Evolutionary conservation across 2,329 filamentous ascomycete species (phyloP), one percentile per base, ranked within the genome.

Genomic region (Diplocarpon mali): DNA sequence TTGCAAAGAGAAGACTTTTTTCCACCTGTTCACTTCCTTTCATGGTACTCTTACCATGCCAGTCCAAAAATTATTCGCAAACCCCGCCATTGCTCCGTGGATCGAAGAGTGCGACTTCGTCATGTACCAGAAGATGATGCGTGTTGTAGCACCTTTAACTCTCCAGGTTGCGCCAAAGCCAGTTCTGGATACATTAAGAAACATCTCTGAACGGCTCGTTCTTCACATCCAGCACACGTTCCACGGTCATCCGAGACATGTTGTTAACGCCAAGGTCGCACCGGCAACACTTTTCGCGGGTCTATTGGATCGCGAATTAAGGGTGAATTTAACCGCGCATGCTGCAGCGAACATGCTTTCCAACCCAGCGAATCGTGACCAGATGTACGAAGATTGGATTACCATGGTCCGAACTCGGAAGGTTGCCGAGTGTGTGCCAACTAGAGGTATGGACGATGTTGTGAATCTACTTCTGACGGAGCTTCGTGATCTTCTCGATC

Each of bases 71-170:
- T 69, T 98, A 2, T 83, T 98, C 57, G 80, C 80, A 12, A 79
- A 94, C 58, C 79, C 83, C 2, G 80, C 80, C 44, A 69, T 96
- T 44, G 86, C 88, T 2, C 75, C 83, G 1, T 98, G 92, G 92
- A 93, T 98, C 49, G 85, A 92, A 61, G 84, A 94, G 62, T 95
- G 87, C 61, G 92, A 98, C 63, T 93, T 92, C 67, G 74, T 90
- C 29, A 85, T 95, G 67, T 98, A 98, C 62, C 88, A 96, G 63
- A 88, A 89, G 54, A 95, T 96, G 84, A 88, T 95, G 67, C 81
- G 83, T 43, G 93, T 95, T 49, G 79, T 96, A 34, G 84, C 85
- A 1, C 80, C 82, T n/a, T 71, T 96, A 34, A 92, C 87, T 3
- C 73, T 95, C 7, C 89, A 96, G 62, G 89, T 95, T 12, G 83